A percentile compares a stretch with the other conserved stretches of the same genome.
phyloP scores from a whole-genome alignment of 441 rosid species.

The Populus hybrid region DNA sequence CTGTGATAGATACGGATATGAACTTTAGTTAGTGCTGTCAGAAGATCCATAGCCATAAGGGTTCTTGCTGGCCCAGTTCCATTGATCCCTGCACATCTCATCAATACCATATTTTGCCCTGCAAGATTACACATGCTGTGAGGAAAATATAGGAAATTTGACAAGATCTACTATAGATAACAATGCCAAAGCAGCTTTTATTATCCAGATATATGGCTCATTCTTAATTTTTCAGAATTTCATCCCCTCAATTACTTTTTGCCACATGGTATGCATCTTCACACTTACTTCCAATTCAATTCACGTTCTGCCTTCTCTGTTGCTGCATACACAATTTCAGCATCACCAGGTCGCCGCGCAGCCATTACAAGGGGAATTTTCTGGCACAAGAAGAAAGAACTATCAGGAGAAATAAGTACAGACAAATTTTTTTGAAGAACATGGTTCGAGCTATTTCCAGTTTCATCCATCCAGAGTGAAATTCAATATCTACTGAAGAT shows the following conservation, averaged over 20 bases:
- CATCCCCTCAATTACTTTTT: too few relatives aligned
- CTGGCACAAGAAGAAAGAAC: slow-evolving; percentile 29
- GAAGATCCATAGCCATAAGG: slow-evolving; percentile 75
- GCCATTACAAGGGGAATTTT: slow-evolving; percentile 74
- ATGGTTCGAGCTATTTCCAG: background rate
- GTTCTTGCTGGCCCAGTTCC: slow-evolving; percentile 97
- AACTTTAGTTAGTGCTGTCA: slow-evolving; percentile 13
- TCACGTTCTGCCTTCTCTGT: slow-evolving; percentile 73
- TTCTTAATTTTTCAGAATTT: too few relatives aligned
- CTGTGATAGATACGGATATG: background rate
- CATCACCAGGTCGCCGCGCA: slow-evolving; percentile 82
- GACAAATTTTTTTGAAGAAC: background rate
- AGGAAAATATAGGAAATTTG: background rate
- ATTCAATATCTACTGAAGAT: too few relatives aligned
- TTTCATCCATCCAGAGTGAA: background rate
- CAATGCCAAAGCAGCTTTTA: background rate
- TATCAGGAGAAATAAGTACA: background rate
- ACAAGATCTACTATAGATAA: background rate
- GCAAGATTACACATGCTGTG: slow-evolving; percentile 15
- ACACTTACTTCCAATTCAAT: slow-evolving; percentile 87
- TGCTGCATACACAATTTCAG: slow-evolving; percentile 81
- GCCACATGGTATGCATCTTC: background rate
- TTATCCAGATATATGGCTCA: too few relatives aligned
- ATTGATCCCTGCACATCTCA: slow-evolving; percentile 89
- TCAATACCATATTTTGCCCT: slow-evolving; percentile 78